Percentiles rank a stretch among this genome's conserved stretches.
phyloP scores from a whole-genome alignment of 1,284 basidiomycete species.

The Trichosporon sp. region DNA sequence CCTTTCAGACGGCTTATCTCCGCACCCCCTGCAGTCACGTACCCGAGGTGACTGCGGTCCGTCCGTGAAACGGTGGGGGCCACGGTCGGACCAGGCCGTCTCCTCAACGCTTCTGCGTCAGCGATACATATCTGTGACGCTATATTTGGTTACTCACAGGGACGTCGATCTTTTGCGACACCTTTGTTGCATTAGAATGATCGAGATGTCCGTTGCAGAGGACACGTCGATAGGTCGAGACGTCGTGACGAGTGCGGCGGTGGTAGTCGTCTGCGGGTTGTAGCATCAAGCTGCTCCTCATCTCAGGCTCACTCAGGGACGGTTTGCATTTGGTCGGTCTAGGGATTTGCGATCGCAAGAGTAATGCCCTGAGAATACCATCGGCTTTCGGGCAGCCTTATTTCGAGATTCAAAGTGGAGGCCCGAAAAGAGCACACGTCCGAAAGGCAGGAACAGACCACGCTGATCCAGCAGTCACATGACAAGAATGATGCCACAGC shows the following conservation, averaged over 20 bases:
- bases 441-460: neutral
- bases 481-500: neutral
- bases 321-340: neutral
- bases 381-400: slow-evolving; percentile 2
- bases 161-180: neutral
- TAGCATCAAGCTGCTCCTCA: no score
- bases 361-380: neutral
- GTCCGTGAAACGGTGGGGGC: neutral
- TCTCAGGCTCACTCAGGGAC: neutral
- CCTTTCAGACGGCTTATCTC: neutral
- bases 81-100: neutral
- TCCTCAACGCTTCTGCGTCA: neutral
- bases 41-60: neutral
- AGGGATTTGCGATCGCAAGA: neutral
- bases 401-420: neutral
- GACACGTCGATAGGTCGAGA: neutral
- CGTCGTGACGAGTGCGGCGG: no score
- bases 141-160: neutral
- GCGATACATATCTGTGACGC: neutral
- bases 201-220: neutral
- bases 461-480: neutral
- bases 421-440: neutral
- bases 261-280: neutral
- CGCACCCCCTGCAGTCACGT: neutral
- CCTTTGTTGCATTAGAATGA: neutral